Evolutionary conservation across 495 filamentous ascomycete species (phyloP).

Genomic region (Lineolata rhizophorae): DNA sequence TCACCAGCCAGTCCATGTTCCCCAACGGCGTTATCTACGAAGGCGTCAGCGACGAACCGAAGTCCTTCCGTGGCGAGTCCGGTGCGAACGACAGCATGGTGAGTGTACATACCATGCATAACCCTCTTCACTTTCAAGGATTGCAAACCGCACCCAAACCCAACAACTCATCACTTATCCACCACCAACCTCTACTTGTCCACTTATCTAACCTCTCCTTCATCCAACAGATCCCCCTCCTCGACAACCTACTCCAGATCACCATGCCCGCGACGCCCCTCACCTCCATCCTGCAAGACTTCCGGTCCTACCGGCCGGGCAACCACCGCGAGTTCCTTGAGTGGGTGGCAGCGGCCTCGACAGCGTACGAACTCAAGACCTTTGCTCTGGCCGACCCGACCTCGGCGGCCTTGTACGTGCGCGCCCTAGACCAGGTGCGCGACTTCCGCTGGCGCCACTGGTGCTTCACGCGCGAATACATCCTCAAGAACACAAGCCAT

Average conservation of each 20-base stretch:
- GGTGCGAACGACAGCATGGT: slow-evolving; percentile 79
- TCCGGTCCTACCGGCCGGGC: slow-evolving; percentile 61
- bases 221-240: slow-evolving; percentile 46
- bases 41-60: slow-evolving; percentile 46
- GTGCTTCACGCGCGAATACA: slow-evolving; percentile 89
- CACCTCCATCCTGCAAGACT: slow-evolving; percentile 66
- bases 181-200: background rate
- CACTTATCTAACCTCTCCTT: background rate
- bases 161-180: background rate
- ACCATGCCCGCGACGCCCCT: slow-evolving; percentile 67
- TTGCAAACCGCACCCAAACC: slow-evolving; percentile 1
- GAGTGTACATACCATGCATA: too few species aligned
- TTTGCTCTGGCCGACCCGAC: slow-evolving; percentile 34
- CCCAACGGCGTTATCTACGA: slow-evolving; percentile 76
- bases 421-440: slow-evolving; percentile 58
- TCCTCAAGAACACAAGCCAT: slow-evolving; percentile 59
- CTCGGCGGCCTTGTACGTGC: slow-evolving; percentile 42
- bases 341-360: slow-evolving; percentile 36
- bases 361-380: slow-evolving; percentile 31
- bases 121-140: too few species aligned
- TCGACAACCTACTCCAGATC: slow-evolving; percentile 63
- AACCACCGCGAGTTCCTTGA: slow-evolving; percentile 70
- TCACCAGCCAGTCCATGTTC: slow-evolving; percentile 78
- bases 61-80: slow-evolving; percentile 65
- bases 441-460: slow-evolving; percentile 88